phyloP scores from a whole-genome alignment of 768 basidiomycete species.

The Hygrocybe coccinea region DNA sequence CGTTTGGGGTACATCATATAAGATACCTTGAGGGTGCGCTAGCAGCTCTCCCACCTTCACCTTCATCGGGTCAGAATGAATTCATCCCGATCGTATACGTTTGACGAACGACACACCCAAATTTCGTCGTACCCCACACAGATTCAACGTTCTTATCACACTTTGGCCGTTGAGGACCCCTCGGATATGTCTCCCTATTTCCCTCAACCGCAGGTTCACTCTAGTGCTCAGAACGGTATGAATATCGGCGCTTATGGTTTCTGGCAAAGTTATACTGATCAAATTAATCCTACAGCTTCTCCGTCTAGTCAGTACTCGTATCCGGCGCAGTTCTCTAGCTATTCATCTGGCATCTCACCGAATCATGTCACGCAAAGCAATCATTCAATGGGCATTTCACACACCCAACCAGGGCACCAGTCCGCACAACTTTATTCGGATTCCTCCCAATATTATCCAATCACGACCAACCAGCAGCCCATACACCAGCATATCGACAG shows the following conservation, averaged over 20 bases:
- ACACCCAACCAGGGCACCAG: constrained; percentile 23
- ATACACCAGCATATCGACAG: not conserved
- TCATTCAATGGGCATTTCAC: not conserved
- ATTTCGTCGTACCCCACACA: constrained; percentile 18
- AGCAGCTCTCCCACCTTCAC: not conserved
- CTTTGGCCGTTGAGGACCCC: not conserved
- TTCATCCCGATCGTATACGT: constrained; percentile 38
- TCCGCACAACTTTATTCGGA: constrained; percentile 14
- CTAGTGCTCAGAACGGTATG: not conserved
- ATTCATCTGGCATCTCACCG: not conserved
- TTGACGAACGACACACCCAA: constrained; percentile 33
- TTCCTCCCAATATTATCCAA: constrained; percentile 12
- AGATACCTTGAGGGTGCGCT: not conserved
- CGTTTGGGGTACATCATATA: not conserved
- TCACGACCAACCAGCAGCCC: constrained; percentile 15
- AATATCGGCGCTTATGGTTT: not conserved
- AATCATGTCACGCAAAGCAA: not conserved
- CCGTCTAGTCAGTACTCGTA: not conserved
- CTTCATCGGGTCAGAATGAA: constrained; percentile 29
- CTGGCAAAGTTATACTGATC: not conserved
- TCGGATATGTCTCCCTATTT: not conserved
- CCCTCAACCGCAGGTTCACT: not conserved
- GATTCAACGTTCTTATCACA: not conserved
- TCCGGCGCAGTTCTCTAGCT: not conserved
- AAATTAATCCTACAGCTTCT: not conserved